Conservation (phyloP, 23 red algal species). For the Gracilaria caudata region DNA sequence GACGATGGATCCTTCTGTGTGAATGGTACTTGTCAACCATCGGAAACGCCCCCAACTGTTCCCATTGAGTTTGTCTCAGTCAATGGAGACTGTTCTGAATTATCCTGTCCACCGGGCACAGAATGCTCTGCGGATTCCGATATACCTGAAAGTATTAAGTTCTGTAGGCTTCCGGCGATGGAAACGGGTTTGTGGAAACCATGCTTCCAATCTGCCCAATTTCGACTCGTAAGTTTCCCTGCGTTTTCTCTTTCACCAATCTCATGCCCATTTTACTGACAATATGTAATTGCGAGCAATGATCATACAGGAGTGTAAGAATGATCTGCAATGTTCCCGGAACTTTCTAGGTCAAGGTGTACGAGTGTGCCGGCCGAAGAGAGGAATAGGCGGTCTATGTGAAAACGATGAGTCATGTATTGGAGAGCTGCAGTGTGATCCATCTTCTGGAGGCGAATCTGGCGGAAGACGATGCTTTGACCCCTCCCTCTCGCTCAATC, state of each 20-base stretch:
- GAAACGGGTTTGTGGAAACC: not conserved
- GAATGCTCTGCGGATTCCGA: not conserved
- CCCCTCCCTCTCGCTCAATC: slow-evolving; percentile 5
- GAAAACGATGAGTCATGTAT: slow-evolving; percentile 13
- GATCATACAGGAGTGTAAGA: not conserved
- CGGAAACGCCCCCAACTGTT: not conserved
- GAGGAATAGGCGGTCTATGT: not conserved
- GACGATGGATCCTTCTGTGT: slow-evolving; percentile 5
- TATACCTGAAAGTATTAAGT: not conserved
- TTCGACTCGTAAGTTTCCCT: not conserved
- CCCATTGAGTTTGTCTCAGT: not conserved
- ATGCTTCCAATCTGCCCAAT: not conserved
- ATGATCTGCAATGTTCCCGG: not conserved
- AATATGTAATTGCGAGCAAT: not conserved
- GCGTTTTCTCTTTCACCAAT: not conserved
- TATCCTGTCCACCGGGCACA: not conserved
- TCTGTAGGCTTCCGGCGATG: not conserved
- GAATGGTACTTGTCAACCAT: not conserved
- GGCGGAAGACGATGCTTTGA: slow-evolving; percentile 2
- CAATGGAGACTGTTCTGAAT: not conserved
- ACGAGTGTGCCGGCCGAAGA: slow-evolving; percentile 1
- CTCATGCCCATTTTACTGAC: not conserved
- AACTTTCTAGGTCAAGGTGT: not conserved
- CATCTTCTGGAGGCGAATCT: not conserved
- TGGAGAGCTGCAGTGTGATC: slow-evolving; percentile 15